phyloP scores from a whole-genome alignment of 306 rosid species.

The Dryas octopetala region DNA sequence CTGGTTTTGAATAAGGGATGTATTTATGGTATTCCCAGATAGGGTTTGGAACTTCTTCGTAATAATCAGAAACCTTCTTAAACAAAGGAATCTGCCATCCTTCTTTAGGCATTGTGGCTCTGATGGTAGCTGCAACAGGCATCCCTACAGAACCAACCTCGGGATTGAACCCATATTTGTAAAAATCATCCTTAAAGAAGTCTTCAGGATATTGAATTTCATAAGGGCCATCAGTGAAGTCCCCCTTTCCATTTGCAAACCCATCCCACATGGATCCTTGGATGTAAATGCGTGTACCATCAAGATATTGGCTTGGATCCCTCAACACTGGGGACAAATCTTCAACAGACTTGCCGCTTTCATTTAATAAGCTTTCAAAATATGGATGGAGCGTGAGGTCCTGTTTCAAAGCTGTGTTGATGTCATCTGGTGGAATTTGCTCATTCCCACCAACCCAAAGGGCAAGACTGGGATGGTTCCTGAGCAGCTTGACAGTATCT shows the following conservation, averaged over 20 bases:
- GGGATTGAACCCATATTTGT: constrained; percentile 83
- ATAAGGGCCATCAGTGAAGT: constrained; percentile 87
- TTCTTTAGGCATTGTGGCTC: constrained; percentile 90
- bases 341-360: constrained; percentile 31
- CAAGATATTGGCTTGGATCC: constrained; percentile 88
- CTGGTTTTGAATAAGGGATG: constrained; percentile 87
- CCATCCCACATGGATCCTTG: constrained; percentile 96
- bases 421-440: constrained; percentile 84
- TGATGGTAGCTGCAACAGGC: constrained; percentile 90
- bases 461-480: constrained; percentile 96
- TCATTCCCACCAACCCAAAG: constrained; percentile 99
- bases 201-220: constrained; percentile 90
- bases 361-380: constrained; percentile 37
- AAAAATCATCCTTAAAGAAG: constrained; percentile 61
- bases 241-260: constrained; percentile 86
- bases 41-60: constrained; percentile 88
- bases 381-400: constrained; percentile 80
- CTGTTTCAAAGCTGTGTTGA: constrained; percentile 63
- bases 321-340: constrained; percentile 17
- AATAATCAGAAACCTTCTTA: constrained; percentile 60
- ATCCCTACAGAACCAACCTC: constrained; percentile 93
- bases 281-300: constrained; percentile 83
- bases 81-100: constrained; percentile 88
- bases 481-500: constrained; percentile 89
- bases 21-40: constrained; percentile 94